Evolutionary conservation across 108 stramenopile genomes (phyloP).

Genomic region (Stephanodiscus triporus): DNA sequence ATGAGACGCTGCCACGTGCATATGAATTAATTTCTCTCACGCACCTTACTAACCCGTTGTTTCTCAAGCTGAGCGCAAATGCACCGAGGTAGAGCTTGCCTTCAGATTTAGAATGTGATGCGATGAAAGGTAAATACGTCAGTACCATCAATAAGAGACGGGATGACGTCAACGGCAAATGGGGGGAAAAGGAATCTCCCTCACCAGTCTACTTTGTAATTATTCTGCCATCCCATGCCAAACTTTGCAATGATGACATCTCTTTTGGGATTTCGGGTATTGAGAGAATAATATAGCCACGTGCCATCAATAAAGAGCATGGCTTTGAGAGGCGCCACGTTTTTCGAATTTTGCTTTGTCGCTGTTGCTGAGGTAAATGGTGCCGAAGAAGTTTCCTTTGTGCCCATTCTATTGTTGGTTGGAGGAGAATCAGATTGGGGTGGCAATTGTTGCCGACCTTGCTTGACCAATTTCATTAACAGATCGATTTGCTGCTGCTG

Average conservation of each 20-base stretch:
- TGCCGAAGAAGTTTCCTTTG: neutral
- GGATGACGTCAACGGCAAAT: neutral
- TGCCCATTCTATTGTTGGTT: neutral
- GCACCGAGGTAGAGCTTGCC: slow-evolving; percentile 56
- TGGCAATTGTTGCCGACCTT: slow-evolving; percentile 36
- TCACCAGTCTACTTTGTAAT: slow-evolving; percentile 73
- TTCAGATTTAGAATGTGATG: neutral
- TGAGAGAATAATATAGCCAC: slow-evolving; percentile 87
- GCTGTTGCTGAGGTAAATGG: neutral
- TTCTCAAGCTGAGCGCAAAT: slow-evolving; percentile 61
- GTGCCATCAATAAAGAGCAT: slow-evolving; percentile 93
- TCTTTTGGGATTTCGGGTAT: slow-evolving; percentile 46
- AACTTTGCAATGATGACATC: slow-evolving; percentile 64
- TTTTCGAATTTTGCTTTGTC: slow-evolving; percentile 19
- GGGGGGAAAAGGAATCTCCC: neutral
- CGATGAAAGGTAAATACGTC: neutral
- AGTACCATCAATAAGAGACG: neutral
- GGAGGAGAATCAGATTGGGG: slow-evolving; percentile 4
- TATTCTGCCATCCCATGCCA: slow-evolving; percentile 72
- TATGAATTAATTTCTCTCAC: slow-evolving; percentile 6
- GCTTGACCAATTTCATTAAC: slow-evolving; percentile 44
- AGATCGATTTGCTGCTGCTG: slow-evolving; percentile 66
- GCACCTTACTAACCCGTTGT: slow-evolving; percentile 49
- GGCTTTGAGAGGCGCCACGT: slow-evolving; percentile 74
- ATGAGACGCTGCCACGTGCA: slow-evolving; percentile 1